These are phyloP conservation scores for Monilinia fructigena DNA, from an alignment of 2,329 filamentous ascomycete species.

Conservation along the genomic window DNA sequence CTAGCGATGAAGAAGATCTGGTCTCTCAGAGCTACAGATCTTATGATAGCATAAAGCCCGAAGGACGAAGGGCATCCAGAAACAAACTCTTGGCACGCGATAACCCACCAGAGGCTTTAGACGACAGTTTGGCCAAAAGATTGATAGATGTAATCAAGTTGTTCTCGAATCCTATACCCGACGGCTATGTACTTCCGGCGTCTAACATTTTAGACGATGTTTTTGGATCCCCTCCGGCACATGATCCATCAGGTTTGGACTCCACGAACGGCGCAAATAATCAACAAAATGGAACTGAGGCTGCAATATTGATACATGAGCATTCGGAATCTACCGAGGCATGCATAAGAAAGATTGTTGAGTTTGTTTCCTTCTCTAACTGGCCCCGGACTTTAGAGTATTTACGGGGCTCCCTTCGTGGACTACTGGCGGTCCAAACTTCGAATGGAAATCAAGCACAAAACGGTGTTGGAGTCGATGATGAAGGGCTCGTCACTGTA, in stretches of 20 bases:
- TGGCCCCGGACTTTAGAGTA: slow-evolving; percentile 62
- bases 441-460: slow-evolving; percentile 31
- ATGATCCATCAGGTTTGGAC: slow-evolving; percentile 22
- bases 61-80: slow-evolving; percentile 34
- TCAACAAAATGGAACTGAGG: slow-evolving; percentile 34
- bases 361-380: slow-evolving; percentile 64
- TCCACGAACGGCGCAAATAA: slow-evolving; percentile 33
- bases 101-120: slow-evolving; percentile 42
- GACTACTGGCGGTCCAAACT: slow-evolving; percentile 37
- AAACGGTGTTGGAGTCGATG: slow-evolving; percentile 32
- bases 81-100: slow-evolving; percentile 32
- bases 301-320: slow-evolving; percentile 36
- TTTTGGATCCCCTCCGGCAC: slow-evolving; percentile 38
- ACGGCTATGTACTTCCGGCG: slow-evolving; percentile 55
- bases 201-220: slow-evolving; percentile 57
- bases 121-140: slow-evolving; percentile 52
- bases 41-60: slow-evolving; percentile 25
- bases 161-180: slow-evolving; percentile 58
- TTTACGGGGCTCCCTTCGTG: slow-evolving; percentile 47
- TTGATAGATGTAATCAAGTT: slow-evolving; percentile 56
- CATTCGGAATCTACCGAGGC: slow-evolving; percentile 50
- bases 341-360: slow-evolving; percentile 56
- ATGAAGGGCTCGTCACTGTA: slow-evolving; percentile 52
- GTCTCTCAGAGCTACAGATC: slow-evolving; percentile 27
- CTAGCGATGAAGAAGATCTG: slow-evolving; percentile 31